Percentiles rank a stretch among this genome's conserved stretches.
Conservation (phyloP, 306 rosid genomes). For the Castanospermum australe region DNA sequence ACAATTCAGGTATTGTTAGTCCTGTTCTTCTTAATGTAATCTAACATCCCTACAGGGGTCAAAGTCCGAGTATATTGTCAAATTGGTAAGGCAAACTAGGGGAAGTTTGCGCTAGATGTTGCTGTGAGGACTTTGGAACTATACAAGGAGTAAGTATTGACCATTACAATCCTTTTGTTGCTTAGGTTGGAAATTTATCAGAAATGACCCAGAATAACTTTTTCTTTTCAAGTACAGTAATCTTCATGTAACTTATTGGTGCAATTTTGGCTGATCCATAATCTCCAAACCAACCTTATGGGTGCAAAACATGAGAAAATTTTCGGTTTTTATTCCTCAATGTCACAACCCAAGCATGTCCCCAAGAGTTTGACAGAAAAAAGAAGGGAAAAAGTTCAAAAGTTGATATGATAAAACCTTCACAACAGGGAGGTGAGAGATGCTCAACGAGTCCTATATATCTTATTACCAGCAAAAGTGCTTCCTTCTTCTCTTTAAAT, state of each 20-base stretch:
- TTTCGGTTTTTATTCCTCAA: background rate
- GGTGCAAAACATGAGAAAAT: background rate
- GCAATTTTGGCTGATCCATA: background rate
- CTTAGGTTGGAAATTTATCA: background rate
- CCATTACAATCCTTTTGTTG: slow-evolving; percentile 1
- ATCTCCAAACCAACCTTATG: background rate
- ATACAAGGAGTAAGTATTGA: slow-evolving; percentile 66
- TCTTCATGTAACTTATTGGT: background rate
- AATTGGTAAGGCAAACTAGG: slow-evolving; percentile 83
- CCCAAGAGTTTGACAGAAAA: background rate
- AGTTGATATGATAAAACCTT: background rate
- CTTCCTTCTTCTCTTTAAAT: background rate
- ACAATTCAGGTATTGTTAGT: slow-evolving; percentile 2
- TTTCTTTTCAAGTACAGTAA: background rate
- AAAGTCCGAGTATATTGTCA: slow-evolving; percentile 92
- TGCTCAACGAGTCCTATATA: background rate
- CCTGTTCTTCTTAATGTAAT: slow-evolving; percentile 14
- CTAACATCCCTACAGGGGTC: slow-evolving; percentile 59
- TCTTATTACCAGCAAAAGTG: background rate
- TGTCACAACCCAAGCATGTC: background rate
- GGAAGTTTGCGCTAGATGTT: slow-evolving; percentile 83
- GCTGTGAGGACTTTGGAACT: slow-evolving; percentile 76
- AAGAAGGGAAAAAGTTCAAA: background rate
- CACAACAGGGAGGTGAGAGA: background rate
- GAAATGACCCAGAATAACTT: background rate